Conservation (phyloP, 164 flowering plant genomes). For the Hamamelis virginiana region DNA sequence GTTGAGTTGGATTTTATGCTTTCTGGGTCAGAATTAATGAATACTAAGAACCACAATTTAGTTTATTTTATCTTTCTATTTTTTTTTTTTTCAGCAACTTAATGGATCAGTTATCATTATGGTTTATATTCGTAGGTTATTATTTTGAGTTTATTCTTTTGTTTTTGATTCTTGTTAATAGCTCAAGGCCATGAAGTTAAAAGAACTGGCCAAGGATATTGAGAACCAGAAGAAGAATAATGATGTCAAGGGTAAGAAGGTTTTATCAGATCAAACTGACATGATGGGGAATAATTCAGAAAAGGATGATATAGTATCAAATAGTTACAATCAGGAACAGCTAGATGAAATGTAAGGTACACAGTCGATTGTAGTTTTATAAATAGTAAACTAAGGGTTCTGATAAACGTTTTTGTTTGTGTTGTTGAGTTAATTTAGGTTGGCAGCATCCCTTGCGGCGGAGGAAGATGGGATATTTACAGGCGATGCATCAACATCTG, state of each 20-base stretch:
- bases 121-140: not conserved
- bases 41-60: too few species aligned
- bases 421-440: slow-evolving; percentile 18
- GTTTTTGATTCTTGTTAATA: slow-evolving; percentile 19
- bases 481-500: slow-evolving; percentile 22
- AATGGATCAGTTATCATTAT: not conserved
- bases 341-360: slow-evolving; percentile 74
- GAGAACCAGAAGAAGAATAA: slow-evolving; percentile 40
- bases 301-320: slow-evolving; percentile 11
- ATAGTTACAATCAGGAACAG: slow-evolving; percentile 44
- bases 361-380: not conserved
- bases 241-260: slow-evolving; percentile 56
- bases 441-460: slow-evolving; percentile 33
- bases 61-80: too few species aligned
- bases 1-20: too few species aligned
- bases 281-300: slow-evolving; percentile 9
- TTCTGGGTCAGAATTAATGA: too few species aligned
- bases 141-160: not conserved
- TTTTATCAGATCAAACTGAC: slow-evolving; percentile 23
- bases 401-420: not conserved
- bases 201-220: slow-evolving; percentile 62
- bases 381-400: not conserved
- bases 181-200: slow-evolving; percentile 70
- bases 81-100: too few species aligned
- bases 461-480: slow-evolving; percentile 20